Conservation (phyloP, 495 filamentous ascomycete species). For the Friedmanniomyces simplex region DNA sequence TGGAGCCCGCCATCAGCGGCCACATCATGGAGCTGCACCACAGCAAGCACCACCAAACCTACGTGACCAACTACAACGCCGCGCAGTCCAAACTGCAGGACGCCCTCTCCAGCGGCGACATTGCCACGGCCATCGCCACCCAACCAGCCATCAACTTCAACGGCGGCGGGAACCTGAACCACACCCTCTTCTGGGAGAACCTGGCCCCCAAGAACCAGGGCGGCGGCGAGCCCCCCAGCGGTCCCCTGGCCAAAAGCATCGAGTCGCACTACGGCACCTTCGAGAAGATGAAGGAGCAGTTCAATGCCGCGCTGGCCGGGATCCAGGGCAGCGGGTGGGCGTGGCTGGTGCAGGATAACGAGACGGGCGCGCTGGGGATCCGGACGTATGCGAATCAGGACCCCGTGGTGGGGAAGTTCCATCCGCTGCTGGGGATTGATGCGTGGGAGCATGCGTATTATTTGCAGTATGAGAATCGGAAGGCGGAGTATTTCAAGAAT, state of each 20-base stretch:
- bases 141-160: slow-evolving; percentile 93
- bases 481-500: slow-evolving; percentile 93
- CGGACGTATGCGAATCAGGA: slow-evolving; percentile 88
- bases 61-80: slow-evolving; percentile 63
- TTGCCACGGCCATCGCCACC: slow-evolving; percentile 61
- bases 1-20: slow-evolving; percentile 89
- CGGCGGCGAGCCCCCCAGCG: slow-evolving; percentile 69
- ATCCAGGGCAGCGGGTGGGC: slow-evolving; percentile 95
- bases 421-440: slow-evolving; percentile 84
- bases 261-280: slow-evolving; percentile 65
- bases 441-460: slow-evolving; percentile 93
- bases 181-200: slow-evolving; percentile 90
- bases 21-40: slow-evolving; percentile 97
- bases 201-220: slow-evolving; percentile 59
- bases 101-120: slow-evolving; percentile 48
- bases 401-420: slow-evolving; percentile 76
- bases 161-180: slow-evolving; percentile 85
- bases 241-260: slow-evolving; percentile 58
- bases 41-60: slow-evolving; percentile 69
- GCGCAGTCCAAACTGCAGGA: slow-evolving; percentile 50
- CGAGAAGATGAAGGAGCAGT: slow-evolving; percentile 62
- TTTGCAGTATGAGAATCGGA: slow-evolving; percentile 96
- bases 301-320: slow-evolving; percentile 67
- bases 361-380: slow-evolving; percentile 62
- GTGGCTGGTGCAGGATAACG: slow-evolving; percentile 81